phyloP scores from a whole-genome alignment of 768 basidiomycete species.

The Hericium rajendrae region DNA sequence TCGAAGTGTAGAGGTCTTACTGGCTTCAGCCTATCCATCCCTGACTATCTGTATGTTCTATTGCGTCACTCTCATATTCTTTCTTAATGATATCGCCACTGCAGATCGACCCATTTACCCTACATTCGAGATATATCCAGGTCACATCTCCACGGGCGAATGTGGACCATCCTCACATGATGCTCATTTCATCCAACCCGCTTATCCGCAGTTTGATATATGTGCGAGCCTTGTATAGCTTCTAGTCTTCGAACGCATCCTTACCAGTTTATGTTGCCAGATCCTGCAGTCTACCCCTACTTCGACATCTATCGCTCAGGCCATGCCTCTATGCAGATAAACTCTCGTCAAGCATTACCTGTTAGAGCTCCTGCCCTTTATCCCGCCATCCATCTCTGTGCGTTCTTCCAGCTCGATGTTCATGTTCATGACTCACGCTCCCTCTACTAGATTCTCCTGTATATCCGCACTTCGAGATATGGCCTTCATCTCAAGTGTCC shows the following conservation, averaged over 20 bases:
- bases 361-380: slow-evolving; percentile 9
- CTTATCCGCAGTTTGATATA: slow-evolving; percentile 2
- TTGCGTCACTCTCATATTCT: not conserved
- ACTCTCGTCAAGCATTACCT: not conserved
- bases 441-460: slow-evolving; percentile 14
- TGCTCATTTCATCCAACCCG: not conserved
- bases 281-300: slow-evolving; percentile 16
- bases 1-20: too few relatives aligned
- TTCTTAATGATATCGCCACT: not conserved
- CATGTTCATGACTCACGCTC: not conserved
- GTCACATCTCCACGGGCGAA: slow-evolving; percentile 1
- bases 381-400: slow-evolving; percentile 19
- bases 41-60: not conserved
- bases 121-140: slow-evolving; percentile 6
- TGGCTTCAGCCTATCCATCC: not conserved
- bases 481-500: slow-evolving; percentile 3
- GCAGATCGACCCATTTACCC: not conserved
- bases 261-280: not conserved
- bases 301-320: slow-evolving; percentile 17
- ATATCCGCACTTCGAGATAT: slow-evolving; percentile 20
- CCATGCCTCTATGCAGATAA: not conserved
- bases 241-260: too few relatives aligned
- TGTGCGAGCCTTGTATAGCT: not conserved
- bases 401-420: not conserved
- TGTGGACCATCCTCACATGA: not conserved